A percentile compares a stretch with the other conserved stretches of the same genome.
phyloP scores from a whole-genome alignment of 495 filamentous ascomycete species.

The Thozetella sp. region DNA sequence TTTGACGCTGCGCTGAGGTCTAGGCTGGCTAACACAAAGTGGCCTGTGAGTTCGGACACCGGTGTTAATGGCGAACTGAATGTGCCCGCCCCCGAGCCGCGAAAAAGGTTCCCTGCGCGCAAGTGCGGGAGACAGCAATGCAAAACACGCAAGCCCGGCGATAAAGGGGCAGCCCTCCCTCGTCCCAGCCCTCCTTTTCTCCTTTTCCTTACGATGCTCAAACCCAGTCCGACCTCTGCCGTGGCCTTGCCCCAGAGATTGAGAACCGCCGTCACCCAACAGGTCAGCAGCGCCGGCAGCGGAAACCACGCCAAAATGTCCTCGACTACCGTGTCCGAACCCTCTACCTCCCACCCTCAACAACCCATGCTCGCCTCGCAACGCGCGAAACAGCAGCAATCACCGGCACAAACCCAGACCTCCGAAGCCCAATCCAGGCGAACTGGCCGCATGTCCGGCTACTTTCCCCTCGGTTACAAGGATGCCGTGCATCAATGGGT shows the following conservation, averaged over 20 bases:
- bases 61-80: not conserved
- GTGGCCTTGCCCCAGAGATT: not conserved
- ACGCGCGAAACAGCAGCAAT: conserved; percentile 40
- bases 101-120: not conserved
- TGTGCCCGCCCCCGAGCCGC: not conserved
- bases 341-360: conserved; percentile 27
- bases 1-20: not conserved
- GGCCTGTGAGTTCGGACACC: too few species aligned
- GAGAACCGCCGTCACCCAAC: not conserved
- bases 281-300: not conserved
- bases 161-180: not conserved
- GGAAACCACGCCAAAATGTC: conserved; percentile 28
- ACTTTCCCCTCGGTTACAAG: conserved; percentile 88
- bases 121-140: not conserved
- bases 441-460: conserved; percentile 15
- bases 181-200: not conserved
- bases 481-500: conserved; percentile 95
- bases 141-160: not conserved
- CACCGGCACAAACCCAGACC: conserved; percentile 1
- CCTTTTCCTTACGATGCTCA: not conserved
- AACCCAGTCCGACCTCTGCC: not conserved
- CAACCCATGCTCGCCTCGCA: conserved; percentile 55
- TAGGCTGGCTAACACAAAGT: too few species aligned
- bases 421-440: not conserved
- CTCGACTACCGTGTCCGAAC: conserved; percentile 9